phyloP scores from a whole-genome alignment of 352 stramenopile species.

The Globisporangium okanoganense region DNA sequence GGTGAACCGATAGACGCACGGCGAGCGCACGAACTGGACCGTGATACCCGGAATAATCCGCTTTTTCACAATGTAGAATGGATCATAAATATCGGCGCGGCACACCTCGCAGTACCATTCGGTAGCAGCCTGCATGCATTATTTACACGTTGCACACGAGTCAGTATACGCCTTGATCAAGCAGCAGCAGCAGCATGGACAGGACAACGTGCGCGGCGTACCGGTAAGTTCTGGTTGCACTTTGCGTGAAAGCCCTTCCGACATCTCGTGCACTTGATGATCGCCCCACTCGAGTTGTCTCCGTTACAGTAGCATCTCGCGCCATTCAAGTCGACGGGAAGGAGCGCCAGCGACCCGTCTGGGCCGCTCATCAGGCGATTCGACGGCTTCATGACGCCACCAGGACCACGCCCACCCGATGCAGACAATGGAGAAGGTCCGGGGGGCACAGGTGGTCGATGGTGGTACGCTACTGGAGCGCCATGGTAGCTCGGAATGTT shows the following conservation, averaged over 20 bases:
- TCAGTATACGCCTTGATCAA: neutral
- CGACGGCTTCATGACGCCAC: conserved; percentile 1
- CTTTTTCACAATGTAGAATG: conserved; percentile 61
- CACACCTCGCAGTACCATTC: conserved; percentile 79
- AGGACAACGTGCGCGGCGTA: conserved; percentile 14
- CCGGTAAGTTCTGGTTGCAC: conserved; percentile 66
- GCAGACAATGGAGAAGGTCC: neutral
- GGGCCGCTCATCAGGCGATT: neutral
- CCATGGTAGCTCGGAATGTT: conserved; percentile 12
- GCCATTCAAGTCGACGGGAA: conserved; percentile 27
- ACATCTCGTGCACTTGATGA: conserved; percentile 52
- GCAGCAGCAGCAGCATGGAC: neutral
- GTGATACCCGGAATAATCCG: conserved; percentile 51
- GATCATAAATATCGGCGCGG: conserved; percentile 63
- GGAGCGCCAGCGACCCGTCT: conserved; percentile 14
- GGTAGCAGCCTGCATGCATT: conserved; percentile 21
- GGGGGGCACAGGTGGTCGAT: neutral
- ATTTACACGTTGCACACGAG: neutral
- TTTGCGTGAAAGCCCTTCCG: conserved; percentile 66
- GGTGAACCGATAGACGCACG: conserved; percentile 47
- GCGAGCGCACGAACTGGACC: conserved; percentile 58
- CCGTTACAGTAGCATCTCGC: conserved; percentile 62
- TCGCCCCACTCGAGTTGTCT: conserved; percentile 21
- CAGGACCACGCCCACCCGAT: neutral
- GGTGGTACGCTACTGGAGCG: conserved; percentile 1